Evolutionary conservation across 305 asterid genomes (phyloP), one percentile per base, ranked within the genome.

Genomic region (Fraxinus sp.): DNA sequence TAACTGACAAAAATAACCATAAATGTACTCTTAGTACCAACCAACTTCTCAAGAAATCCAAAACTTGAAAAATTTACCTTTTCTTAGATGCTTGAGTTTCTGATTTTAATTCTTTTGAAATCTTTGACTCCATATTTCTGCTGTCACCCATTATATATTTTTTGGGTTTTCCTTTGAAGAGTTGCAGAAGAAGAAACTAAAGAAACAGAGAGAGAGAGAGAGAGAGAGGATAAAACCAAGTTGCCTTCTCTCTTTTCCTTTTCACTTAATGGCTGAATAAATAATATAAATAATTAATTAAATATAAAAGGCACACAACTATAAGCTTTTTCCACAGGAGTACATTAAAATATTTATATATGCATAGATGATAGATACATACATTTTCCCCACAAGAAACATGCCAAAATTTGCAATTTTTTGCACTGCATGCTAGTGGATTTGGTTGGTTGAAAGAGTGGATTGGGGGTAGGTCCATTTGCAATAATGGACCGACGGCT

Each of bases 61-160:
- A 59, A 59, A 59, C 28, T 59, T 7, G 30, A 5, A 59, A 18
- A 59, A 59, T 11, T 82, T 75, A 88, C 97, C 97, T 93, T 85
- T 89, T 89, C 91, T 93, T 93, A 82, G 89, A 79, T 82, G 89
- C 84, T 86, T 83, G 86, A 24, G 37, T 22, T 70, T 87, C 86
- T 86, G 85, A 57, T 78, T 64, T 64, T 24, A 39, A 85, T 7
- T 20, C 71, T 62, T 62, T 9, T 79, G 87, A 83, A 46, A 68
- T 30, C 76, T 82, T 83, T 1, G 85, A 59, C 74, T 83, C 83
- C 66, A 80, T 62, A 62, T 62, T 62, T 62, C 71, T 9, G 9
- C 30, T 8, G 71, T 62, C 71, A 7, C 26, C 71, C 71, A 62
- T 62, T 14, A 7, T 62, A 20, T 1, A 20, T 9, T 22, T 62